Conservation (phyloP, 495 filamentous ascomycete genomes). For the Trichoderma virens region DNA sequence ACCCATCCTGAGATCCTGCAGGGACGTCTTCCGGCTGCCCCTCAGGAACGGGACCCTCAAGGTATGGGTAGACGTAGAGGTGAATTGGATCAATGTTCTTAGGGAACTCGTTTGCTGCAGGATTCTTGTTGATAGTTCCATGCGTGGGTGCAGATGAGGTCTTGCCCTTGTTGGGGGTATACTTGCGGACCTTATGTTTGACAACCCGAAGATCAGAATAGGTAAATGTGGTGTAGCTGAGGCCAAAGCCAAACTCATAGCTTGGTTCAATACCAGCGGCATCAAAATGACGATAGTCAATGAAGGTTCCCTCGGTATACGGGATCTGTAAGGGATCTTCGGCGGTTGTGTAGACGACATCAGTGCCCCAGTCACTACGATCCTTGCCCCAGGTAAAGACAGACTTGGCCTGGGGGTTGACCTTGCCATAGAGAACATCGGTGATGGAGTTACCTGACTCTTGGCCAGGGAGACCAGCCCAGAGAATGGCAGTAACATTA, state of each 20-base stretch:
- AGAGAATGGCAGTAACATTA: conserved; percentile 51
- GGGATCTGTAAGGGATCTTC: conserved; percentile 6
- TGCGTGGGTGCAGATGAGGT: conserved; percentile 26
- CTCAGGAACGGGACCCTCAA: conserved; percentile 23
- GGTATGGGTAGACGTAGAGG: conserved; percentile 32
- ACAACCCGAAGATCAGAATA: conserved; percentile 24
- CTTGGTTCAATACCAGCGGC: conserved; percentile 33
- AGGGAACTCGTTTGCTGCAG: conserved; percentile 25
- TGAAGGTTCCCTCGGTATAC: conserved; percentile 36
- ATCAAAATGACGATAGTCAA: conserved; percentile 49
- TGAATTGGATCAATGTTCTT: conserved; percentile 32
- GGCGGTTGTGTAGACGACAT: conserved; percentile 26
- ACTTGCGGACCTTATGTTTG: conserved; percentile 12
- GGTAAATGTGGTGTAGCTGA: conserved; percentile 40
- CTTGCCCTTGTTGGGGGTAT: conserved; percentile 17
- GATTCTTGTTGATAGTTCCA: conserved; percentile 22
- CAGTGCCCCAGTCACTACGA: conserved; percentile 40
- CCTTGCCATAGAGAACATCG: conserved; percentile 43
- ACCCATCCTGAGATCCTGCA: conserved; percentile 50
- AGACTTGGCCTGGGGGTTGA: conserved; percentile 50
- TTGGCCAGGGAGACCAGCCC: conserved; percentile 47
- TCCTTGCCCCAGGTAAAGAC: conserved; percentile 48
- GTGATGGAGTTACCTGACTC: conserved; percentile 47
- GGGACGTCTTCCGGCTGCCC: conserved; percentile 58
- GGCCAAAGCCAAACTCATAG: conserved; percentile 44